Percentiles rank a stretch among this genome's conserved stretches.
These are phyloP conservation scores for Suillus tomentosus DNA, from an alignment of 768 basidiomycete genomes.

Conservation along the genomic window DNA sequence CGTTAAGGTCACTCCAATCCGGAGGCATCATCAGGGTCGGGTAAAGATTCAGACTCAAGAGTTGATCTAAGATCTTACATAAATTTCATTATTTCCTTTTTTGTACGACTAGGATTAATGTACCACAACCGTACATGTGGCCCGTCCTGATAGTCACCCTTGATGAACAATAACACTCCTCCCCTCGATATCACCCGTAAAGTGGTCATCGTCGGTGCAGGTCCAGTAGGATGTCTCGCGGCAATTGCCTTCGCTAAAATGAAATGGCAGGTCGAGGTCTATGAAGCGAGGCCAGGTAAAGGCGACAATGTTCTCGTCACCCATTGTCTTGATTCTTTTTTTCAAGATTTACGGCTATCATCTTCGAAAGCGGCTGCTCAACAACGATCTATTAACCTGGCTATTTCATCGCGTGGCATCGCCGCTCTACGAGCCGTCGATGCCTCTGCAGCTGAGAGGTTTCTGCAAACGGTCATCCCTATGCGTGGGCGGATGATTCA, in stretches of 20 bases:
- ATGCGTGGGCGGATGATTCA: constrained; percentile 98
- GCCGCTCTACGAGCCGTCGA: constrained; percentile 85
- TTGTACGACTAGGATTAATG: constrained; percentile 11
- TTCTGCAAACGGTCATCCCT: constrained; percentile 81
- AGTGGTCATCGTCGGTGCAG: constrained; percentile 80
- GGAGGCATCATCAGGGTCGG: constrained; percentile 8
- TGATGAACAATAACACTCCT: constrained; percentile 21
- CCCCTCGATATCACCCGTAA: constrained; percentile 33
- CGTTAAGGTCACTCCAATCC: constrained; percentile 23
- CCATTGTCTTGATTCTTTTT: constrained; percentile 15
- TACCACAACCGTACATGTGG: not conserved
- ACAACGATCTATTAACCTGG: constrained; percentile 94
- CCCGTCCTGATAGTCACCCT: constrained; percentile 9
- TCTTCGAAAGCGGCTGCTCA: constrained; percentile 64
- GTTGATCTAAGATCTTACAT: constrained; percentile 20
- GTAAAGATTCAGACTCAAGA: constrained; percentile 5
- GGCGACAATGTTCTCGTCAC: constrained; percentile 19
- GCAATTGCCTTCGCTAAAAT: constrained; percentile 83
- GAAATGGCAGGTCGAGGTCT: constrained; percentile 83
- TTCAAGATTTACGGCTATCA: constrained; percentile 71
- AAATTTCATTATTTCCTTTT: constrained; percentile 18
- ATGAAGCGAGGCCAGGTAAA: constrained; percentile 78
- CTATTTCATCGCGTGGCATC: constrained; percentile 92
- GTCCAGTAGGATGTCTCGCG: constrained; percentile 92
- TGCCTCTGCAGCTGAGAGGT: constrained; percentile 62